Conservation (phyloP, 2,329 filamentous ascomycete genomes). For the Ophiosphaerella herpotricha region DNA sequence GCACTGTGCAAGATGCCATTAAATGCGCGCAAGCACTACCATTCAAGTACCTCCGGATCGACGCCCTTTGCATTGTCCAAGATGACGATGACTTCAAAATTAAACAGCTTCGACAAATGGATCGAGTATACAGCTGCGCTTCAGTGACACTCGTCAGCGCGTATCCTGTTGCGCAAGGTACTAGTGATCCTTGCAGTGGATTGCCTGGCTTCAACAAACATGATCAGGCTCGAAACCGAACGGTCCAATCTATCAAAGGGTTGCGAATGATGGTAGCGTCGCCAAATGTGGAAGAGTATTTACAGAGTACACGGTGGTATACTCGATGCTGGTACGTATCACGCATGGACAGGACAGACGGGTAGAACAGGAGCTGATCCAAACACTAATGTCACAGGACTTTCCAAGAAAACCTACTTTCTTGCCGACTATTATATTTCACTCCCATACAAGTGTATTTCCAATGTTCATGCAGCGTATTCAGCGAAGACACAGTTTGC, state of each 20-base stretch:
- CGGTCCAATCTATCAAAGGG: background rate
- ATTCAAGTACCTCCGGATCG: slow-evolving; percentile 2
- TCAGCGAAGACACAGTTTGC: background rate
- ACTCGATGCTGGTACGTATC: slow-evolving; percentile 1
- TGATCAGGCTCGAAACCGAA: background rate
- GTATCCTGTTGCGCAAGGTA: slow-evolving; percentile 1
- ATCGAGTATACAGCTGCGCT: slow-evolving; percentile 3
- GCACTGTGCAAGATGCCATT: slow-evolving; percentile 4
- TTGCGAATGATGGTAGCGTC: slow-evolving; percentile 2
- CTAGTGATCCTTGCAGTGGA: slow-evolving; percentile 2
- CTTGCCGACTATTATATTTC: background rate
- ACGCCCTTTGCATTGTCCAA: slow-evolving; percentile 4
- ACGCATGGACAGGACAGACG: background rate
- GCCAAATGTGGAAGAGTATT: background rate
- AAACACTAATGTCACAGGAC: background rate
- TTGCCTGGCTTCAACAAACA: slow-evolving; percentile 4
- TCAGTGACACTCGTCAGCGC: slow-evolving; percentile 1
- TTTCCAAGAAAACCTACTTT: slow-evolving; percentile 1
- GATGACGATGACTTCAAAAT: slow-evolving; percentile 2
- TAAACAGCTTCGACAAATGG: slow-evolving; percentile 4
- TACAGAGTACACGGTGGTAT: background rate
- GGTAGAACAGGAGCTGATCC: background rate
- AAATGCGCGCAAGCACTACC: slow-evolving; percentile 1
- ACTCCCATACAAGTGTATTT: slow-evolving; percentile 2
- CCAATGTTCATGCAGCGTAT: background rate